These are phyloP conservation scores for Leishmania turanica DNA, from an alignment of 208 protist genomes.

Conservation along the genomic window DNA sequence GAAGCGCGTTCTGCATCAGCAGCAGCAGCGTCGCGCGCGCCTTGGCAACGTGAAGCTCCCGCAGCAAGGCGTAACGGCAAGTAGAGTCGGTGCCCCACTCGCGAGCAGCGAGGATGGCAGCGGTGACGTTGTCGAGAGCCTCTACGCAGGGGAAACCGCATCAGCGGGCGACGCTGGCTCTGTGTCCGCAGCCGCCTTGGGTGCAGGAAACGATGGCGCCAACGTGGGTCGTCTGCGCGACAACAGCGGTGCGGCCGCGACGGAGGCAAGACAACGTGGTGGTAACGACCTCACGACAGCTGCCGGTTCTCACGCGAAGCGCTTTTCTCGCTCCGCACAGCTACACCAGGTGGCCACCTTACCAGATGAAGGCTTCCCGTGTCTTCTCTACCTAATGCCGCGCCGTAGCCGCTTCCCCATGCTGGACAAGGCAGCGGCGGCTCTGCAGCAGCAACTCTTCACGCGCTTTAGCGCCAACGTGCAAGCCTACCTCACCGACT, in stretches of 20 bases:
- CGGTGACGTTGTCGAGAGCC: conserved; percentile 12
- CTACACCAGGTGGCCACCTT: conserved; percentile 42
- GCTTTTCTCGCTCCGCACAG: conserved; percentile 30
- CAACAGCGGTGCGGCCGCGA: conserved; percentile 10
- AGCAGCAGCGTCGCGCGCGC: conserved; percentile 19
- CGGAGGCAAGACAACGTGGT: conserved; percentile 8
- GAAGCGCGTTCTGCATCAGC: conserved; percentile 23
- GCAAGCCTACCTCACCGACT: conserved; percentile 15
- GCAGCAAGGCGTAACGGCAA: not conserved
- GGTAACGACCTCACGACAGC: not conserved
- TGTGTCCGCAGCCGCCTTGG: not conserved
- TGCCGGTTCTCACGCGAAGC: not conserved
- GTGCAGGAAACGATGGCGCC: not conserved
- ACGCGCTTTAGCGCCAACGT: conserved; percentile 33
- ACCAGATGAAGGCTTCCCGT: conserved; percentile 52
- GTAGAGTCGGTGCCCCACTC: not conserved
- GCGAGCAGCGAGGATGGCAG: not conserved
- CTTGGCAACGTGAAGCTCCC: conserved; percentile 2
- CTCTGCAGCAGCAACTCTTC: conserved; percentile 31
- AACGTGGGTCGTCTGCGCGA: not conserved
- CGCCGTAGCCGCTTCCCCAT: conserved; percentile 31
- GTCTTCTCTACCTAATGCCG: conserved; percentile 46
- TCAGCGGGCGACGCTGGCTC: conserved; percentile 8
- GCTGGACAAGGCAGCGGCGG: conserved; percentile 23
- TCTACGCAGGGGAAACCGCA: conserved; percentile 15